Conservation (phyloP, 768 basidiomycete genomes). For the Amanita exitialis region DNA sequence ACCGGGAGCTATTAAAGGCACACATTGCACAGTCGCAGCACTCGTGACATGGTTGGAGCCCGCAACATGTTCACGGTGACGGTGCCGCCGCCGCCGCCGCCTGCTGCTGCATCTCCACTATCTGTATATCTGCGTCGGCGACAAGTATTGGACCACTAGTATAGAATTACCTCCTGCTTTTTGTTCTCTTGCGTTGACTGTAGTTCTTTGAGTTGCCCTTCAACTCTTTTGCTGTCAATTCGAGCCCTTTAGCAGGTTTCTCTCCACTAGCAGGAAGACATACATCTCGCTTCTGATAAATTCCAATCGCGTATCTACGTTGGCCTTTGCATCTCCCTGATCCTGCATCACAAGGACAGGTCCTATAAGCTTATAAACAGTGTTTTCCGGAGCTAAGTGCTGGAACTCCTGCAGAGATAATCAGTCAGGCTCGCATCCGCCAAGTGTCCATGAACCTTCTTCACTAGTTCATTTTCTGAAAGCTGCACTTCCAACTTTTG, state of each 20-base stretch:
- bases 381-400: conserved; percentile 61
- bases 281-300: conserved; percentile 88
- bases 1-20: conserved; percentile 34
- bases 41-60: no score
- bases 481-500: conserved; percentile 86
- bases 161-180: conserved; percentile 59
- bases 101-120: conserved; percentile 57
- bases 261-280: conserved; percentile 14
- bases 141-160: conserved; percentile 5
- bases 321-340: conserved; percentile 73
- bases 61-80: conserved; percentile 7
- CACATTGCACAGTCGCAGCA: not conserved
- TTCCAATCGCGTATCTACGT: conserved; percentile 83
- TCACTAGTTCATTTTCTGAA: conserved; percentile 86
- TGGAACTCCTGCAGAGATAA: conserved; percentile 64
- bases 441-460: conserved; percentile 49
- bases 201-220: conserved; percentile 71
- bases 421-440: not conserved
- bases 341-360: conserved; percentile 89
- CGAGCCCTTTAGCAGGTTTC: not conserved
- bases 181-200: conserved; percentile 71
- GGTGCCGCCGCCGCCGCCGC: conserved; percentile 25
- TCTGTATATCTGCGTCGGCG: conserved; percentile 26
- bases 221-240: conserved; percentile 54
- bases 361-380: conserved; percentile 85